These are phyloP conservation scores for Coniochaeta sp. DNA, from an alignment of 2,329 filamentous ascomycete species.

Conservation along the genomic window DNA sequence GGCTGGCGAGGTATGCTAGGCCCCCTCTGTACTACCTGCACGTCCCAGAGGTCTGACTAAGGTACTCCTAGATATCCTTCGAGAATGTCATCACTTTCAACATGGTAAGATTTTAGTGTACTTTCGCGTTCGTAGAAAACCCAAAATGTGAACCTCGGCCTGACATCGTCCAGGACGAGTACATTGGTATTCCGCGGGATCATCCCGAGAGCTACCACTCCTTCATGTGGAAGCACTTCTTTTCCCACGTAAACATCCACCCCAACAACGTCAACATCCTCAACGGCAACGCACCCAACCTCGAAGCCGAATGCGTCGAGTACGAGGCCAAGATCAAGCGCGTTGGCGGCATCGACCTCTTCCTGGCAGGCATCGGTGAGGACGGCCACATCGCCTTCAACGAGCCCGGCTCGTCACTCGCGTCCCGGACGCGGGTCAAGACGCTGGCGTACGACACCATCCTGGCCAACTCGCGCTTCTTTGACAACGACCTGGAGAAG, in stretches of 20 bases:
- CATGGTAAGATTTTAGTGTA: conserved; percentile 18
- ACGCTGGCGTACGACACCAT: conserved; percentile 74
- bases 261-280: conserved; percentile 66
- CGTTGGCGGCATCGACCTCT: conserved; percentile 67
- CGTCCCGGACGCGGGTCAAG: conserved; percentile 66
- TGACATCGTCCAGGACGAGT: conserved; percentile 53
- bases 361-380: conserved; percentile 68
- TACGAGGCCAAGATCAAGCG: conserved; percentile 65
- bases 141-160: not conserved
- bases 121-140: not conserved
- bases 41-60: conserved; percentile 12
- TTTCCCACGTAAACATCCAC: conserved; percentile 64
- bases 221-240: conserved; percentile 80
- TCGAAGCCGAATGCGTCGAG: conserved; percentile 61
- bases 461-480: conserved; percentile 67
- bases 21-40: not conserved
- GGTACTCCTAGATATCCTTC: conserved; percentile 14
- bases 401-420: conserved; percentile 66
- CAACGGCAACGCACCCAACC: conserved; percentile 62
- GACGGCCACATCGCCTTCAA: conserved; percentile 81
- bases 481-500: conserved; percentile 54
- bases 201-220: conserved; percentile 74
- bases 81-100: conserved; percentile 69
- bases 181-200: conserved; percentile 63
- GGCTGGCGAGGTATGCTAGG: conserved; percentile 36